These are phyloP conservation scores for Tetracladium marchalianum DNA, from an alignment of 495 filamentous ascomycete genomes.

Conservation along the genomic window DNA sequence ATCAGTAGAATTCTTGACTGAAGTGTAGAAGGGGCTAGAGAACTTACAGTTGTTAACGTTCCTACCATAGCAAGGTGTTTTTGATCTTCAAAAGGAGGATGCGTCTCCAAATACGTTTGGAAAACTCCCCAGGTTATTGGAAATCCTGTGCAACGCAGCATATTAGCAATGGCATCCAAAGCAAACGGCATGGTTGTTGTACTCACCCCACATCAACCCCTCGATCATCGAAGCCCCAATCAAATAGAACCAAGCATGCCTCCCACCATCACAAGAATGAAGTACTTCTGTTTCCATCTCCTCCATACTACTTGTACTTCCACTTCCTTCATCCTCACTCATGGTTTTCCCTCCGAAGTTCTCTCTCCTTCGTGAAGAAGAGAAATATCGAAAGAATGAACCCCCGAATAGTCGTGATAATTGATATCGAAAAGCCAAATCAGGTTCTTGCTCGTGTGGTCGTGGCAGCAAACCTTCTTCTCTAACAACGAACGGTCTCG, in stretches of 20 bases:
- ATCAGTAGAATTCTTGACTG: conserved; percentile 15
- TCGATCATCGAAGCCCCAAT: conserved; percentile 50
- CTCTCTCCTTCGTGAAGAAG: too few species aligned
- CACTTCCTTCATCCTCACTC: too few species aligned
- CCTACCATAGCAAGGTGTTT: conserved; percentile 32
- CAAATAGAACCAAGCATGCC: conserved; percentile 55
- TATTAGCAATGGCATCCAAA: neutral
- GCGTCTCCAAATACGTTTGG: conserved; percentile 30
- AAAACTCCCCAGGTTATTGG: conserved; percentile 45
- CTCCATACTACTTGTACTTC: too few species aligned
- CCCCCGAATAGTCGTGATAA: too few species aligned
- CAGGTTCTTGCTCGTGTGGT: too few species aligned
- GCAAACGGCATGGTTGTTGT: neutral
- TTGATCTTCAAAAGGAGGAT: conserved; percentile 24
- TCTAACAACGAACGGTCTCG: too few species aligned
- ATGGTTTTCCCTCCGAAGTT: too few species aligned
- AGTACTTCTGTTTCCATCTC: too few species aligned
- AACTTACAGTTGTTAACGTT: conserved; percentile 28
- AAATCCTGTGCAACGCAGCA: conserved; percentile 35
- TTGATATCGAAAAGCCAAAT: too few species aligned
- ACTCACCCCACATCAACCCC: conserved; percentile 52
- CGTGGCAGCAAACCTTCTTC: too few species aligned
- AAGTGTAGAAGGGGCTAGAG: conserved; percentile 22
- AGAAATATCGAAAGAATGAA: too few species aligned
- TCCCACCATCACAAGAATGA: conserved; percentile 38